Conservation (phyloP, 148 eudicot species). For the Diospyros kaki region DNA sequence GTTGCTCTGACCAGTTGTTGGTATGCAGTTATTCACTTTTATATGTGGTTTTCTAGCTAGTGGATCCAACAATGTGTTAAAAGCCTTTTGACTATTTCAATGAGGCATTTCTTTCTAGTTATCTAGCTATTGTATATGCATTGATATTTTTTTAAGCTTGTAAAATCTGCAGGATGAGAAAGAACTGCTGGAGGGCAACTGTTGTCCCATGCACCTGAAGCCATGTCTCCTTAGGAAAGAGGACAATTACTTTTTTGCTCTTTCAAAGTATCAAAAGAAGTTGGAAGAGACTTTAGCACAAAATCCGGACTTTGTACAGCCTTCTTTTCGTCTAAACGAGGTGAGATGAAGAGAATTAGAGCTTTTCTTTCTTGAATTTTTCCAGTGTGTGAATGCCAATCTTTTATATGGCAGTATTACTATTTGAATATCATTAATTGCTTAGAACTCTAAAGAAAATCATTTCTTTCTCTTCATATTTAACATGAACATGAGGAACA, state of each 20-base stretch:
- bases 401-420: background rate
- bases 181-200: slow-evolving; percentile 61
- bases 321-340: slow-evolving; percentile 85
- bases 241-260: slow-evolving; percentile 91
- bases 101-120: background rate
- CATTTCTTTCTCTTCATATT: slow-evolving; percentile 5
- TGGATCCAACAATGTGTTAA: no score
- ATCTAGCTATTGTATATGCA: background rate
- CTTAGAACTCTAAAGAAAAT: background rate
- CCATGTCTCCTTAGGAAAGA: slow-evolving; percentile 84
- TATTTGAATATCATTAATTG: background rate
- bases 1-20: background rate
- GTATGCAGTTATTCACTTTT: slow-evolving; percentile 9
- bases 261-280: slow-evolving; percentile 83
- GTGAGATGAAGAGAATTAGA: slow-evolving; percentile 30
- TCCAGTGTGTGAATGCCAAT: background rate
- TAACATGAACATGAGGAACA: background rate
- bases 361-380: background rate
- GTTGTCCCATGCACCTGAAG: slow-evolving; percentile 91
- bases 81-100: background rate
- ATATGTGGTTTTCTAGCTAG: no score
- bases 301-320: slow-evolving; percentile 85
- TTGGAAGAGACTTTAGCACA: slow-evolving; percentile 61
- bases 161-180: slow-evolving; percentile 60
- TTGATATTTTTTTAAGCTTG: background rate